Base-by-base conservation (phyloP, 306 rosid genomes). In the Vicia sativa region DNA sequence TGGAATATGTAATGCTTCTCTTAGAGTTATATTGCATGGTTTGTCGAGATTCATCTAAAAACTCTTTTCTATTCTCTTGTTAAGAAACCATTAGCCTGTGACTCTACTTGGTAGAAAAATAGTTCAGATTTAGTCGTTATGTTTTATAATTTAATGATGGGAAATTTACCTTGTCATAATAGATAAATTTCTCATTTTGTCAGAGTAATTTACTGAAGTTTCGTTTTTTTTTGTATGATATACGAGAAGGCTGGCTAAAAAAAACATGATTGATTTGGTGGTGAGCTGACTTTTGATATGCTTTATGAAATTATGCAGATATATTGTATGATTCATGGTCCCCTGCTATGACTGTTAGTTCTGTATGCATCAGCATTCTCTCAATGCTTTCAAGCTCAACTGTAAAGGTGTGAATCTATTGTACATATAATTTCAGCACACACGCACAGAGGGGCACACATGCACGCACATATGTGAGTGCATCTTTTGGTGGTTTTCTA, bases 321-420 rank as follows among this genome's bases (percentile, higher is more conserved):
- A 95, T 95, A 85, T 78, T 95, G 83, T 95, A 95, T 12, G 99
- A 95, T 86, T 95, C 99, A 13, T 95, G 99, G 99, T 95, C 99
- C 75, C 99, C 99, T 14, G 99, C 99, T 28, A 95, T 95, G 99
- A 95, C 99, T 58, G 99, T 95, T 77, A 89, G 99, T 81, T 95
- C 99, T 39, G 87, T 95, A 82, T 91, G 99, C 80, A 91, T 95
- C 77, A 95, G 99, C 89, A 95, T 95, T 79, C 99, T 95, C 80
- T 95, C 99, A 62, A 95, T 95, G 99, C 95, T 95, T 67, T 95
- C 99, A 58, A 95, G 99, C 89, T 91, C 99, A 19, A 80, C 99
- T 4, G 85, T 63, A 14, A 95, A 95, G 99, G 99, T 95, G 45
- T 26, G 84, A 67, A 62, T 73, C 44, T 72, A 42, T 53, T 54